phyloP scores from a whole-genome alignment of 176 grass and related monocot genomes.

The Lolium perenne region DNA sequence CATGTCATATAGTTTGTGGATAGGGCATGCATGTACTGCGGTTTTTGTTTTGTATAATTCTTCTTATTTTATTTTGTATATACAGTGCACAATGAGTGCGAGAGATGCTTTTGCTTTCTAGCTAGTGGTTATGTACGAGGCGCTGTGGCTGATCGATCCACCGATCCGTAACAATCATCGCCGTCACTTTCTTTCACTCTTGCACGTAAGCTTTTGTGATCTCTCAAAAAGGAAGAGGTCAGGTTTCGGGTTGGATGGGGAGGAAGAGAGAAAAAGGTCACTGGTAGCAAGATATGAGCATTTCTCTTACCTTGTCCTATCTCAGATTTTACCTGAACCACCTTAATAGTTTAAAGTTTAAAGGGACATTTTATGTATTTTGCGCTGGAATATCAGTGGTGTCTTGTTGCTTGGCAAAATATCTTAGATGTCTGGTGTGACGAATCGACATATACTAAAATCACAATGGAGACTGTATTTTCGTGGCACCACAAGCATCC shows the following conservation, averaged over 20 bases:
- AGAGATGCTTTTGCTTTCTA: too few species aligned
- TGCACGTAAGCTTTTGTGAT: slow-evolving; percentile 54
- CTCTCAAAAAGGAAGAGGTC: slow-evolving; percentile 29
- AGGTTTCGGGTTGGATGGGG: slow-evolving; percentile 7
- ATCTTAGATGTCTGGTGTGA: background rate
- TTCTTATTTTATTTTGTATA: too few species aligned
- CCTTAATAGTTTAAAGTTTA: background rate
- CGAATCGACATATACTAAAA: background rate
- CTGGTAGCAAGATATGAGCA: background rate
- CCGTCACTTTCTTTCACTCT: slow-evolving; percentile 49
- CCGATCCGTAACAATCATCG: slow-evolving; percentile 30
- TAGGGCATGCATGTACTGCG: background rate
- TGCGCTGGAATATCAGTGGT: background rate
- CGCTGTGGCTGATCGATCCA: slow-evolving; percentile 18
- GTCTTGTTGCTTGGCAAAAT: background rate
- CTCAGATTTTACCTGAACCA: background rate
- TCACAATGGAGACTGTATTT: too few species aligned
- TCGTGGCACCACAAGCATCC: too few species aligned
- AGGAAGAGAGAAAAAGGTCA: slow-evolving; percentile 14
- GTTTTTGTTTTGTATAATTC: too few species aligned
- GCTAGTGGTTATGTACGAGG: slow-evolving; percentile 15
- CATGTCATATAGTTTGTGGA: slow-evolving; percentile 24
- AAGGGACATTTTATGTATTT: background rate
- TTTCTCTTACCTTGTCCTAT: slow-evolving; percentile 20
- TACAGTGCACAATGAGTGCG: too few species aligned